Evolutionary conservation across 1,284 basidiomycete species (phyloP).

Genomic region (Psilocybe mexicana): DNA sequence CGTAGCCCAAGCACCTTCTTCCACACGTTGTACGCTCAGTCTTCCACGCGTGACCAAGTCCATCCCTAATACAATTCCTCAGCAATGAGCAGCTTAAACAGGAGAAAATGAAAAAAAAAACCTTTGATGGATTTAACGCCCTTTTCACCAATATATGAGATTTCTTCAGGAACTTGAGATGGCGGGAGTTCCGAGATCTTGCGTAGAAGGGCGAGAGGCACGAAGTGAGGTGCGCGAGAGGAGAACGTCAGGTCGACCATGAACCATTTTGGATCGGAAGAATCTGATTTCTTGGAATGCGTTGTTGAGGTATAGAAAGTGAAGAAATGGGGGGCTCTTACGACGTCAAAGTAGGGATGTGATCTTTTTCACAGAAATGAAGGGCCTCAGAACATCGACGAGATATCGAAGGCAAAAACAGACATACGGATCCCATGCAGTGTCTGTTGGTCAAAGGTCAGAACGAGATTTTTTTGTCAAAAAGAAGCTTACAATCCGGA

Average conservation of each 20-base stretch:
- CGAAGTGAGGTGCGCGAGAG: constrained; percentile 69
- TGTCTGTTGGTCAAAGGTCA: constrained; percentile 51
- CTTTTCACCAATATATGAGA: constrained; percentile 63
- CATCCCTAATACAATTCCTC: constrained; percentile 54
- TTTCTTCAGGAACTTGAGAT: constrained; percentile 45
- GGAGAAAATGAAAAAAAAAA: constrained; percentile 20
- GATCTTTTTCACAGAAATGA: constrained; percentile 21
- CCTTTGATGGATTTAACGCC: constrained; percentile 67
- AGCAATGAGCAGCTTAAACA: neutral
- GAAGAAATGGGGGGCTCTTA: constrained; percentile 31
- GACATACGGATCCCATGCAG: constrained; percentile 84
- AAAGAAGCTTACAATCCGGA: constrained; percentile 72
- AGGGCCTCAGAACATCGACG: neutral
- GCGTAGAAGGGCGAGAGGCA: constrained; percentile 79
- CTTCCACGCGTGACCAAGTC: constrained; percentile 82
- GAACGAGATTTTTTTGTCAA: constrained; percentile 3
- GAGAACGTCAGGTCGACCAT: constrained; percentile 86
- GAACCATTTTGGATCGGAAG: constrained; percentile 85
- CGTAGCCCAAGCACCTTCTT: constrained; percentile 67
- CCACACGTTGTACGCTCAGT: constrained; percentile 86
- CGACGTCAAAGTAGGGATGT: constrained; percentile 90
- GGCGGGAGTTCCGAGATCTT: constrained; percentile 50
- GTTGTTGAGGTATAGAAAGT: neutral
- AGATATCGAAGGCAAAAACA: neutral
- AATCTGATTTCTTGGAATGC: constrained; percentile 60